Evolutionary conservation across 345 rosid genomes (phyloP).

Genomic region (Sonneratia caseolaris): DNA sequence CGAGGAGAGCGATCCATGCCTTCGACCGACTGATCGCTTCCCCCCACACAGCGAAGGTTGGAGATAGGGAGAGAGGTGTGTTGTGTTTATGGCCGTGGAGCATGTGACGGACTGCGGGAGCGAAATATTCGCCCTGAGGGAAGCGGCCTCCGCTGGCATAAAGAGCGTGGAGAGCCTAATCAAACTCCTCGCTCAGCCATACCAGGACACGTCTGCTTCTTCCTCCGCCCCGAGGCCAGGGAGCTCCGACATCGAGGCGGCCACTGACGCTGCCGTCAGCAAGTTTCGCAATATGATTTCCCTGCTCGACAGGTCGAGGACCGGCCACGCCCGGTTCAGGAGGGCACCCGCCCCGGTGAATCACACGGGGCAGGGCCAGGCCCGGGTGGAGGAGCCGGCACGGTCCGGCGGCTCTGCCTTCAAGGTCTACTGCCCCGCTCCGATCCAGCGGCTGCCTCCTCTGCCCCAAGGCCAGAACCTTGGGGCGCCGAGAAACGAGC

Average conservation of each 20-base stretch:
- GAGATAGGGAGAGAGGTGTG: not conserved
- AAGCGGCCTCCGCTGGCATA: conserved; percentile 75
- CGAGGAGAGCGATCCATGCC: not conserved
- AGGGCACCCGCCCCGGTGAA: conserved; percentile 25
- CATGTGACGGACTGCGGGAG: conserved; percentile 41
- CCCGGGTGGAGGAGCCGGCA: conserved; percentile 5
- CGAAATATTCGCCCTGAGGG: conserved; percentile 41
- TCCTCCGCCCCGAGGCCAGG: conserved; percentile 10
- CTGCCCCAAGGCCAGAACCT: conserved; percentile 38
- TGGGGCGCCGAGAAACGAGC: conserved; percentile 2
- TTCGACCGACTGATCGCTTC: not conserved
- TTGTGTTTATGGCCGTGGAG: conserved; percentile 45
- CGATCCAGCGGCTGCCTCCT: conserved; percentile 65
- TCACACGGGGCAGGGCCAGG: conserved; percentile 12
- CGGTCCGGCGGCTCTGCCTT: conserved; percentile 33
- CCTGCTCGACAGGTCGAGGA: conserved; percentile 57
- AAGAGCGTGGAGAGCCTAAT: conserved; percentile 71
- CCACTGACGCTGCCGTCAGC: conserved; percentile 60
- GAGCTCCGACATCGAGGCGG: conserved; percentile 29
- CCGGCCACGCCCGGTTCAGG: conserved; percentile 87
- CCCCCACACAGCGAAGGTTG: not conserved
- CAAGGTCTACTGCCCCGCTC: conserved; percentile 57
- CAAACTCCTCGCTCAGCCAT: conserved; percentile 15
- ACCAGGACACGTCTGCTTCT: conserved; percentile 8
- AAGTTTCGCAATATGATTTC: conserved; percentile 68